Evolutionary conservation across 305 asterid species (phyloP).

Genomic region (Fraxinus latifolia): DNA sequence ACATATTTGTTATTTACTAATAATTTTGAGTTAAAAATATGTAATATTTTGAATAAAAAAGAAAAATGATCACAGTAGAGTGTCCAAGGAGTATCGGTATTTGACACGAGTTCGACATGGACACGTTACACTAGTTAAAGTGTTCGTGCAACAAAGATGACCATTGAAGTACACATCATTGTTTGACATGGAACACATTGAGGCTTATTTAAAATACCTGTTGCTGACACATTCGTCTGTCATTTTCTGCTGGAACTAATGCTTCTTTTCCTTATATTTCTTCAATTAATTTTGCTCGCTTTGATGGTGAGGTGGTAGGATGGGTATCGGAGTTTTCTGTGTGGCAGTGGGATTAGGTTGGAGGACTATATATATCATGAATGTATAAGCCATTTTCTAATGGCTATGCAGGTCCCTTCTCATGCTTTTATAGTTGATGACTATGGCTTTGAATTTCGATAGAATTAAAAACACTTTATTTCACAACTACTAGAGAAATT

Average conservation of each 20-base stretch:
- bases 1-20: not conserved
- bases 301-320: not conserved
- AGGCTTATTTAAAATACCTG: not conserved
- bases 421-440: not conserved
- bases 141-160: not conserved
- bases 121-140: not conserved
- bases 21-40: not conserved
- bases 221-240: not conserved
- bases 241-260: not conserved
- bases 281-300: not conserved
- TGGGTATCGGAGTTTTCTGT: not conserved
- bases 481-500: not conserved
- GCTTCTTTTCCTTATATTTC: not conserved
- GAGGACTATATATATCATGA: not conserved
- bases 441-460: not conserved
- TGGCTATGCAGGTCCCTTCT: not conserved
- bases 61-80: not conserved
- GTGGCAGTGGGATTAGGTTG: not conserved
- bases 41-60: not conserved
- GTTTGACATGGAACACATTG: not conserved
- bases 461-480: not conserved
- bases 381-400: not conserved
- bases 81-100: not conserved
- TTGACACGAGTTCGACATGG: not conserved
- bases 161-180: not conserved